Percentiles rank a stretch among this genome's conserved stretches.
Conservation (phyloP, 2,329 filamentous ascomycete species). For the Neofusicoccum kwambonambiense region DNA sequence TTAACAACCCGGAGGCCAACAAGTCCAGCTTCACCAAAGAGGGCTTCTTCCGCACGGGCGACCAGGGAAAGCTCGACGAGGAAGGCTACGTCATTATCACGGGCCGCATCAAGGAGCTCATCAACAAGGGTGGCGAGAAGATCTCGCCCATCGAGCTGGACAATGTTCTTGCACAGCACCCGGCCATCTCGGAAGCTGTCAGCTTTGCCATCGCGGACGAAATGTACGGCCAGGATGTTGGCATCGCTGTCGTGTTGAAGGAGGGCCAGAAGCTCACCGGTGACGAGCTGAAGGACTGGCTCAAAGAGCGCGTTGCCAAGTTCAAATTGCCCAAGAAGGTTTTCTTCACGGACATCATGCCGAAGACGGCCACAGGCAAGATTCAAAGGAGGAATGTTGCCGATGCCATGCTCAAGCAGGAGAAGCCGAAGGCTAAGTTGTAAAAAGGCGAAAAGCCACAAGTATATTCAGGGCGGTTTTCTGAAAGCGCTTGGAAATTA, state of each 20-base stretch:
- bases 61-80: conserved; percentile 76
- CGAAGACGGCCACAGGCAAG: conserved; percentile 90
- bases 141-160: conserved; percentile 86
- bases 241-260: conserved; percentile 73
- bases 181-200: conserved; percentile 73
- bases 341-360: conserved; percentile 81
- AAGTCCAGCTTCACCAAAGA: conserved; percentile 67
- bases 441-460: conserved; percentile 28
- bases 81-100: conserved; percentile 85
- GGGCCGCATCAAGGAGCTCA: conserved; percentile 89
- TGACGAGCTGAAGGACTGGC: conserved; percentile 66
- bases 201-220: conserved; percentile 82
- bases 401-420: conserved; percentile 76
- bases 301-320: conserved; percentile 69
- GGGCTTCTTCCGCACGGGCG: conserved; percentile 86
- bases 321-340: conserved; percentile 85
- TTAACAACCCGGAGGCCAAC: conserved; percentile 80
- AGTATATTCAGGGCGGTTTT: background rate
- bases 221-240: conserved; percentile 80
- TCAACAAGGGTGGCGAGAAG: conserved; percentile 88
- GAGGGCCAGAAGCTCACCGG: conserved; percentile 54
- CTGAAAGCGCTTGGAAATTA: background rate
- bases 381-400: conserved; percentile 84
- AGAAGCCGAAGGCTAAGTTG: conserved; percentile 54
- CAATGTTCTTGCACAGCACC: conserved; percentile 74